Base-by-base conservation (phyloP, 768 basidiomycete species). In the Amanita molliuscula region DNA sequence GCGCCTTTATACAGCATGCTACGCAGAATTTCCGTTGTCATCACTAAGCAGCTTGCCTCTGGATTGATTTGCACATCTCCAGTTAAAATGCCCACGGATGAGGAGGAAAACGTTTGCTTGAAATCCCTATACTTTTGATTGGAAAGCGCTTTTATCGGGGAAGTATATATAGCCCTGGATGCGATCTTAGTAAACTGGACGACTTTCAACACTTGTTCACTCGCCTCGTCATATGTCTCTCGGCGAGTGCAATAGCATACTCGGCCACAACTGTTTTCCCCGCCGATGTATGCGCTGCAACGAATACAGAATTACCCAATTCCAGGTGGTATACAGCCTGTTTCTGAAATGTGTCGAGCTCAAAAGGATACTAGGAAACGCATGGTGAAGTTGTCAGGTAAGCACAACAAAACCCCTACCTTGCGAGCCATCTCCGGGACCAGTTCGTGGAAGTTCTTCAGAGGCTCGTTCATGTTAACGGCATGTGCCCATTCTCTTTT, bases 51-150 rank as follows among this genome's bases (percentile, higher is more conserved):
- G 54, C 81, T 88, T 28, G 91, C 96, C 69, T 99, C 96, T 0
- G 96, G 88, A 62, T 99, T 99, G 60, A 99, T 98, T 65, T 97
- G 96, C 9, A 99, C 95, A 71, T 99, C 96, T 48, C 96, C 96
- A 0, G 96, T 99, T 50, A 99, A 67, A 46, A 99, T 98, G 44
- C 96, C 96, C 37, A 99, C 90, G 7, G 88, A 88, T 7, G 82
- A 75, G 3, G 91, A 79, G 5, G 88, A 88, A 61, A 98, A 99
- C 0, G 93, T 95, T 61, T 88, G 85, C 62, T 97, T 97, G 72
- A 99, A 99, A 67, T 99, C 96, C 48, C 96, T 78, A 64, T 97
- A 98, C 65, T 99, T 99, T 59, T 98, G 96, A 62, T 99, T 99
- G 7, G 95, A 98, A 6, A 99, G 73, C 0, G 96, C 96, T 60